Base-by-base conservation (phyloP, 2,329 filamentous ascomycete species). In the Emmonsiellopsis sp. region DNA sequence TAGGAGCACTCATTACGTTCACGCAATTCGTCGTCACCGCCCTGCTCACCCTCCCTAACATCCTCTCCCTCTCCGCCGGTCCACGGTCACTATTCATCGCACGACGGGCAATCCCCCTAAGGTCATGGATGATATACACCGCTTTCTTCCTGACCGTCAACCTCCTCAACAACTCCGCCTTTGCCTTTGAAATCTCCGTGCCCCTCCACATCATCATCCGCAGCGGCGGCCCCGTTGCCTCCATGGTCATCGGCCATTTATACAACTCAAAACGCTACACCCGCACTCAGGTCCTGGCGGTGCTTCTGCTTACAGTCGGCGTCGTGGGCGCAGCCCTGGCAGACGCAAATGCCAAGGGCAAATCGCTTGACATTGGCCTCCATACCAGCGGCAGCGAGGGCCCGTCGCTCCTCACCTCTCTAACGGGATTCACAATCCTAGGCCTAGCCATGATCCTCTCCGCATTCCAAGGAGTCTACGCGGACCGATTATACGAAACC, bases 171-270 rank as follows among this genome's bases (percentile, higher is more conserved):
- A 98, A 98, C 64, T 92, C 92, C 76, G 93, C 92, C 6, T 98
- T 98, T 70, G 91, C 89, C 58, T 98, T 96, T 73, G 85, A 90
- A 62, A 97, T 98, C 54, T 95, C 90, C 6, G 89, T 98, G 0
- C 93, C 93, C 1, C 84, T 98, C 48, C 93, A 98, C 67, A 98
- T 98, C 63, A 97, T 98, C 60, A 77, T 98, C 32, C 83, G 93
- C 51, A 96, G 91, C 48, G 95, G 92, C 49, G 93, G 93, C 13
- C 95, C 91, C 63, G 94, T 97, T 57, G 94, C 91, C 4, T 97
- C 93, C 7, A 95, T 98, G 82, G 72, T 85, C 13, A 89, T 92
- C n/a, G 93, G 93, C 2, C 90, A 85, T 64, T 61, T 95, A 11
- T 90, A 86, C 64, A 92, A 92, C 41, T 64, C 64, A 7, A 95